phyloP scores from a whole-genome alignment of 108 stramenopile genomes.

The Nitzschia sp. region DNA sequence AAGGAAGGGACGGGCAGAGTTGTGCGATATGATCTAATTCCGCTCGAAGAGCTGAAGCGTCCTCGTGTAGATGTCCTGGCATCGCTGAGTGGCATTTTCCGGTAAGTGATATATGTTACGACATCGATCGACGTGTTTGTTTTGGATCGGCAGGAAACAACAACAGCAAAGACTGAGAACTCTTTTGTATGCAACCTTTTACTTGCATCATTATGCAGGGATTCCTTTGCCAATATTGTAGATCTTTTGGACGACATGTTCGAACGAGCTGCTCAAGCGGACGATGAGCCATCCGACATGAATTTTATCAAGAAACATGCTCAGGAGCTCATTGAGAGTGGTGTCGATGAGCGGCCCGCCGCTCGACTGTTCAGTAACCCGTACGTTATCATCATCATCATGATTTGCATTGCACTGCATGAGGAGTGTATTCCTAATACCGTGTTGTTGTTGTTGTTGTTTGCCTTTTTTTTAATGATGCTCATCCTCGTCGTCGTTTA shows the following conservation, averaged over 20 bases:
- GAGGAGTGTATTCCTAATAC: too few relatives aligned
- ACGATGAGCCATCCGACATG: slow-evolving; percentile 67
- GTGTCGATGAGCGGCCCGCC: slow-evolving; percentile 60
- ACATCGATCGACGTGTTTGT: too few relatives aligned
- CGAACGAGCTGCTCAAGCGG: slow-evolving; percentile 52
- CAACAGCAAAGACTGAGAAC: too few relatives aligned
- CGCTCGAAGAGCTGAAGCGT: slow-evolving; percentile 73
- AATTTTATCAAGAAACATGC: slow-evolving; percentile 83
- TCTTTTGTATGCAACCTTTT: too few relatives aligned
- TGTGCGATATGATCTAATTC: slow-evolving; percentile 77
- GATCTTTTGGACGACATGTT: slow-evolving; percentile 88
- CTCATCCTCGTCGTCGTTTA: background rate
- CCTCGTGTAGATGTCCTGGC: slow-evolving; percentile 84
- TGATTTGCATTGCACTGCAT: too few relatives aligned
- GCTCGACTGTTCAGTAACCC: slow-evolving; percentile 84
- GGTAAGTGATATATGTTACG: too few relatives aligned
- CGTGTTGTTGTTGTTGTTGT: slow-evolving; percentile 12
- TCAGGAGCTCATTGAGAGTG: slow-evolving; percentile 49
- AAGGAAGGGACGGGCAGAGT: slow-evolving; percentile 69
- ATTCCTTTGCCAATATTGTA: slow-evolving; percentile 88
- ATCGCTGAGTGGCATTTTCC: slow-evolving; percentile 77
- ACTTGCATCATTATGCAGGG: too few relatives aligned
- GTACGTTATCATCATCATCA: too few relatives aligned
- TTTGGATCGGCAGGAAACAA: too few relatives aligned
- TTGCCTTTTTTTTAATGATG: background rate